Evolutionary conservation across 2,329 filamentous ascomycete genomes (phyloP).

Genomic region (Periconia digitata): DNA sequence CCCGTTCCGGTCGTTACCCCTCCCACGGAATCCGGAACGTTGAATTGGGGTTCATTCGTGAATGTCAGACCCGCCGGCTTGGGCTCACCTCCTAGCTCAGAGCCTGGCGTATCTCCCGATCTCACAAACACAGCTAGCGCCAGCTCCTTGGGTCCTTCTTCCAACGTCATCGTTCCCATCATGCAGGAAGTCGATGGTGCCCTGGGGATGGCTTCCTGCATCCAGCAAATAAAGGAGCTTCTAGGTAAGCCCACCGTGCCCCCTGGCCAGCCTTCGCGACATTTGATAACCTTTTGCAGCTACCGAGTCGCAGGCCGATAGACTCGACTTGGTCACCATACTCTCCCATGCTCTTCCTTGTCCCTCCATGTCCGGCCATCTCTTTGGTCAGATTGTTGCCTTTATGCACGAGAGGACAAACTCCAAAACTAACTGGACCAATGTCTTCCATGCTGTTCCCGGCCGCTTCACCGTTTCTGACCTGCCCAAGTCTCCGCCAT

Average conservation of each 20-base stretch:
- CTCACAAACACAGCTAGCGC: conserved; percentile 22
- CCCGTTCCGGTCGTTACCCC: conserved; percentile 49
- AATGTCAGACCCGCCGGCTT: conserved; percentile 38
- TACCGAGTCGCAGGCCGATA: conserved; percentile 33
- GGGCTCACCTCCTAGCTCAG: conserved; percentile 45
- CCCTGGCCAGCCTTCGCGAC: neutral
- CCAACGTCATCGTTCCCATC: conserved; percentile 28
- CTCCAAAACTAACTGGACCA: conserved; percentile 61
- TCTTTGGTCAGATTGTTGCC: conserved; percentile 58
- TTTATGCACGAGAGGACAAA: conserved; percentile 57
- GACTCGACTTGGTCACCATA: conserved; percentile 53
- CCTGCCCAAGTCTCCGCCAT: conserved; percentile 64
- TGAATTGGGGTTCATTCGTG: conserved; percentile 44
- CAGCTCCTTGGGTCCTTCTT: conserved; percentile 22
- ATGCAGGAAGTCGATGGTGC: conserved; percentile 22
- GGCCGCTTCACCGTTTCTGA: conserved; percentile 63
- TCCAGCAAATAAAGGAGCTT: conserved; percentile 29
- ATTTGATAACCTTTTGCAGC: conserved; percentile 22
- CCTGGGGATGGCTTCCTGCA: conserved; percentile 33
- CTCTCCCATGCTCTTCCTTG: conserved; percentile 63
- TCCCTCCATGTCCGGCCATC: conserved; percentile 52
- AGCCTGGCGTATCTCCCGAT: conserved; percentile 36
- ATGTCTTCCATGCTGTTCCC: conserved; percentile 65
- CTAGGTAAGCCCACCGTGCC: conserved; percentile 31
- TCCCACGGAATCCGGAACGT: conserved; percentile 46